These are phyloP conservation scores for Diplocarpon mali DNA, from an alignment of 2,329 filamentous ascomycete genomes.

Conservation along the genomic window DNA sequence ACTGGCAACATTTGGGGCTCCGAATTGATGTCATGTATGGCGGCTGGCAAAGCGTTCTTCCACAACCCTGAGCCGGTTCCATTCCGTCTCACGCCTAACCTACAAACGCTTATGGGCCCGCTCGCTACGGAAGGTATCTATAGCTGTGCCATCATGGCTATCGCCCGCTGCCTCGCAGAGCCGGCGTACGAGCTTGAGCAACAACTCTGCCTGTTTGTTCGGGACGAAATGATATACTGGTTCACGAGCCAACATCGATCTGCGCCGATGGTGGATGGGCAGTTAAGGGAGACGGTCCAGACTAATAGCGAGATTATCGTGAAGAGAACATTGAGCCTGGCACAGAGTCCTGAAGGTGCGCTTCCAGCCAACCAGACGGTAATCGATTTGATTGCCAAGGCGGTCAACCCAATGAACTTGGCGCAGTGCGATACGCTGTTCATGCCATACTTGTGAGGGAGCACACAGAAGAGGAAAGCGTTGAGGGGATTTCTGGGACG, in stretches of 20 bases:
- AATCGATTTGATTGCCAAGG: conserved; percentile 85
- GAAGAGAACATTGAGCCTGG: conserved; percentile 77
- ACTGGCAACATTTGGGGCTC: conserved; percentile 95
- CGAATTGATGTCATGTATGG: conserved; percentile 86
- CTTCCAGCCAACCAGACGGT: conserved; percentile 94
- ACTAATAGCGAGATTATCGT: conserved; percentile 85
- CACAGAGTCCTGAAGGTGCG: conserved; percentile 60
- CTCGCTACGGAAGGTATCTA: conserved; percentile 94
- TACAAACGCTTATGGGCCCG: conserved; percentile 93
- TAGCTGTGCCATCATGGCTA: conserved; percentile 89
- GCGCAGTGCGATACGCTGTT: conserved; percentile 84
- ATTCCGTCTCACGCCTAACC: conserved; percentile 91
- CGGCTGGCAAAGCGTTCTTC: conserved; percentile 74
- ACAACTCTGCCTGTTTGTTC: conserved; percentile 85
- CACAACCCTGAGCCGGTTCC: conserved; percentile 92
- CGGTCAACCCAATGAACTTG: conserved; percentile 84
- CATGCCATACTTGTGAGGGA: conserved; percentile 80
- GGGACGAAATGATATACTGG: conserved; percentile 98
- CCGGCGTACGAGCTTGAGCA: conserved; percentile 87
- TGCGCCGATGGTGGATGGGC: conserved; percentile 45
- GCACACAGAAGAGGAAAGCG: not conserved
- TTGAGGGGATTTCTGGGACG: not conserved
- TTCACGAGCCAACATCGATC: conserved; percentile 67
- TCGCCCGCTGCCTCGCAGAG: conserved; percentile 86
- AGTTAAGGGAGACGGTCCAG: conserved; percentile 65